These are phyloP conservation scores for Morella rubra DNA, from an alignment of 306 rosid species.

Conservation along the genomic window DNA sequence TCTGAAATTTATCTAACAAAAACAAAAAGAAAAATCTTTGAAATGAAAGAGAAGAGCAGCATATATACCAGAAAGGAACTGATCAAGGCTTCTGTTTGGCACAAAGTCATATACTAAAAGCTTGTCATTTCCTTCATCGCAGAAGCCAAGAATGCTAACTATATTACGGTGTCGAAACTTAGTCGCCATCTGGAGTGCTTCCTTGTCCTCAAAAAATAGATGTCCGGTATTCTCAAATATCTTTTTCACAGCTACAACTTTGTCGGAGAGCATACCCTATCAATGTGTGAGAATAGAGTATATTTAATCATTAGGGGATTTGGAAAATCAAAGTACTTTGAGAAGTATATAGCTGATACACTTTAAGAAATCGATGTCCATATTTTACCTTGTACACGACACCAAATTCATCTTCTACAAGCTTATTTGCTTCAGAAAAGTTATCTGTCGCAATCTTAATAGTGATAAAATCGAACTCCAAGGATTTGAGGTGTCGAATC, in stretches of 20 bases:
- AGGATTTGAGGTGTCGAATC: background rate
- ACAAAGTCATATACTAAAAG: conserved; percentile 52
- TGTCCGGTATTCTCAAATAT: conserved; percentile 32
- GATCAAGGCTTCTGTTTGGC: conserved; percentile 48
- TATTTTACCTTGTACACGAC: conserved; percentile 36
- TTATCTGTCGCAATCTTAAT: conserved; percentile 27
- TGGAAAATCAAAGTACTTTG: background rate
- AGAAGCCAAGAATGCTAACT: conserved; percentile 31
- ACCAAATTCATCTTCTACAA: conserved; percentile 45
- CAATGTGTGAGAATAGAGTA: background rate
- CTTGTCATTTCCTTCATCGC: conserved; percentile 33
- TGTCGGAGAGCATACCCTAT: conserved; percentile 35
- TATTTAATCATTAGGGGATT: background rate
- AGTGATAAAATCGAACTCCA: conserved; percentile 21
- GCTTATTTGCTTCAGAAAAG: conserved; percentile 34
- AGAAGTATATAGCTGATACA: background rate
- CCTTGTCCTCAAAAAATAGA: conserved; percentile 40
- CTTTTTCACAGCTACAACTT: conserved; percentile 43
- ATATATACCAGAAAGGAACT: conserved; percentile 45
- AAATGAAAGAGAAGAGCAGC: background rate
- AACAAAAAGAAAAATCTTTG: too few relatives aligned
- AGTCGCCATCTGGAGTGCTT: conserved; percentile 22
- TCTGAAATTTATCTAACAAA: too few relatives aligned
- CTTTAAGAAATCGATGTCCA: background rate
- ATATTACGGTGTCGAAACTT: conserved; percentile 45